phyloP scores from a whole-genome alignment of 129 eudicot genomes.

The Rutidosis leptorrhynchoides region DNA sequence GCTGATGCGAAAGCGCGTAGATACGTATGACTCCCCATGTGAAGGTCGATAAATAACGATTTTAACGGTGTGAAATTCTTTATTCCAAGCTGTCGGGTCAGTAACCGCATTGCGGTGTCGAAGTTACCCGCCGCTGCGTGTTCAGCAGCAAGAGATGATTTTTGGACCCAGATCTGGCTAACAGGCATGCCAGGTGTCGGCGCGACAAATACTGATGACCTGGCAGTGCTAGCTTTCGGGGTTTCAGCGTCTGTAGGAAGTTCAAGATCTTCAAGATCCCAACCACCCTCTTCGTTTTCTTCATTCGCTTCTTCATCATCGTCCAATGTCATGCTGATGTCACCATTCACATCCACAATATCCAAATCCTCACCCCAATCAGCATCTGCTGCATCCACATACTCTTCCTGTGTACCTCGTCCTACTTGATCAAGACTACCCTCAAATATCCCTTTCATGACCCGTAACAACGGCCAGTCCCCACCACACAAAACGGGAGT shows the following conservation, averaged over 20 bases:
- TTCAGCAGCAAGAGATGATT: slow-evolving; percentile 56
- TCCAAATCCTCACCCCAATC: slow-evolving; percentile 65
- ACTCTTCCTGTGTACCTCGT: slow-evolving; percentile 39
- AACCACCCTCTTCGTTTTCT: slow-evolving; percentile 53
- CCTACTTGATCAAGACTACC: slow-evolving; percentile 48
- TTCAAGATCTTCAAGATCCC: slow-evolving; percentile 70
- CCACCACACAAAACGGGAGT: slow-evolving; percentile 56
- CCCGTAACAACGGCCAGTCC: slow-evolving; percentile 61
- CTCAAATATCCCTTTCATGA: slow-evolving; percentile 51
- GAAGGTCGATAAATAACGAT: slow-evolving; percentile 44
- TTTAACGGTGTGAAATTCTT: slow-evolving; percentile 49
- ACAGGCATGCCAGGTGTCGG: slow-evolving; percentile 62
- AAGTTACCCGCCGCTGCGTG: slow-evolving; percentile 69
- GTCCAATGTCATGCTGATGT: slow-evolving; percentile 38
- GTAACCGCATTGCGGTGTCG: slow-evolving; percentile 60
- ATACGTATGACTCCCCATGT: slow-evolving; percentile 52
- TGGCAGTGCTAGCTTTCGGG: slow-evolving; percentile 33
- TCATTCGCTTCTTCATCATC: slow-evolving; percentile 36
- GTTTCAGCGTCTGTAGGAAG: slow-evolving; percentile 56
- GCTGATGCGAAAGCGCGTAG: slow-evolving; percentile 51
- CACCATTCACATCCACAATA: slow-evolving; percentile 57
- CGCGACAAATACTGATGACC: slow-evolving; percentile 42
- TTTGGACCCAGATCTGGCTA: slow-evolving; percentile 61
- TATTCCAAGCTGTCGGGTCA: slow-evolving; percentile 57
- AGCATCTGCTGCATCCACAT: slow-evolving; percentile 62